Percentiles rank a stretch among this genome's conserved stretches.
phyloP scores from a whole-genome alignment of 2,329 filamentous ascomycete genomes.

The Fusarium nisikadoi region DNA sequence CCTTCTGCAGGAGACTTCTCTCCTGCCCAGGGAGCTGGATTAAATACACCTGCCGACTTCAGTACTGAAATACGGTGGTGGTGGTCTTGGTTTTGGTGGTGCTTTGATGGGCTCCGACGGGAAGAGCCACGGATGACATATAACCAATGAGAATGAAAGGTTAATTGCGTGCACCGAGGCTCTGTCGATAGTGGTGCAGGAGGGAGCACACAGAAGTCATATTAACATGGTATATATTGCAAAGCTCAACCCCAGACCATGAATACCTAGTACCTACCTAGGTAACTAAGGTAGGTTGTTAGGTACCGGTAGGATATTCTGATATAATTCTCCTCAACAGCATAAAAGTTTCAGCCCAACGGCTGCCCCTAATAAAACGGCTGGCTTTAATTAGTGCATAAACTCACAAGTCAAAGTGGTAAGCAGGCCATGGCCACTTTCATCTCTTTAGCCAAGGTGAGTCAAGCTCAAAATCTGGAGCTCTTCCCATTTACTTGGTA shows the following conservation, averaged over 20 bases:
- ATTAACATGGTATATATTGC: not conserved
- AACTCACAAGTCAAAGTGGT: slow-evolving; percentile 1
- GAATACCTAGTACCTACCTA: not conserved
- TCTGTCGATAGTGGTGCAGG: slow-evolving; percentile 1
- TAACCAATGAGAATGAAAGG: slow-evolving; percentile 22
- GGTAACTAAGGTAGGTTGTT: too few relatives aligned
- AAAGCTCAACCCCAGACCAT: not conserved
- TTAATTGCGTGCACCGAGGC: slow-evolving; percentile 14
- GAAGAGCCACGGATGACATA: slow-evolving; percentile 1
- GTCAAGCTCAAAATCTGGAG: slow-evolving; percentile 23
- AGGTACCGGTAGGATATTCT: not conserved
- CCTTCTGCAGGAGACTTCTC: slow-evolving; percentile 75
- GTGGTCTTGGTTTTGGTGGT: slow-evolving; percentile 59
- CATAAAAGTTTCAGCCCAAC: slow-evolving; percentile 3
- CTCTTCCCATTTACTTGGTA: not conserved
- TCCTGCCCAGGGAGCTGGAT: slow-evolving; percentile 79
- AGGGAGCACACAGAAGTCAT: not conserved
- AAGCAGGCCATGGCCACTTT: not conserved
- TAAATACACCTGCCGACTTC: slow-evolving; percentile 75
- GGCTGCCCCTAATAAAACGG: not conserved
- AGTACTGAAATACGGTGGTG: slow-evolving; percentile 58
- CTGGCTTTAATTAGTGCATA: slow-evolving; percentile 2
- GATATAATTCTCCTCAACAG: not conserved
- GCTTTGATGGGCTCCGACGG: slow-evolving; percentile 43
- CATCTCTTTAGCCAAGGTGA: slow-evolving; percentile 3